Evolutionary conservation across 2,329 filamentous ascomycete genomes (phyloP), one percentile per base, ranked within the genome.

Genomic region (Thielaviopsis populi): DNA sequence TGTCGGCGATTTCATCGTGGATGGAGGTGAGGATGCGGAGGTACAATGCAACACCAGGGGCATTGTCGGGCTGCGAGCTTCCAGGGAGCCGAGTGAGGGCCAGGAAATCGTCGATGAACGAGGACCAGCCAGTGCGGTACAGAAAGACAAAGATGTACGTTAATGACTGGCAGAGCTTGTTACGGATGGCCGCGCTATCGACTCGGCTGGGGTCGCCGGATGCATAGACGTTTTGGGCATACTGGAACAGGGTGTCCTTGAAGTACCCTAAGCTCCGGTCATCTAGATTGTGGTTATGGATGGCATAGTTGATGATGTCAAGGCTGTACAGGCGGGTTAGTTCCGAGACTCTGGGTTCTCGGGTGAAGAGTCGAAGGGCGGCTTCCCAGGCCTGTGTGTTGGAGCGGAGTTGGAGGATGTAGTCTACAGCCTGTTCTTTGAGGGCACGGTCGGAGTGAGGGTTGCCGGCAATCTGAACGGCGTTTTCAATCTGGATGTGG

Each of bases 1-100:
- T 85, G 75, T 99, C 94, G 68, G 92, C 94, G 70, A 99, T 96
- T 74, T 99, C 94, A 70, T 99, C 94, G 71, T 99, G 94, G 58
- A 99, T 86, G 41, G 91, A 94, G 68, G 86, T 83, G 58, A 97
- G 80, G 68, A 96, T 84, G 61, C 92, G 87, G 63, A 99, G 81
- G 75, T 96, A 97, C 69, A 99, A 83, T 41, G 91, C 78, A 59
- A 94, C 88, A 2, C 89, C 92, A 1, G 81, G 73, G 43, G 84
- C 75, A 71, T 95, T 96, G 71, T 90, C 84, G 68, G 79, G 81
- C 53, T 75, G 74, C 60, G 79, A 77, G 68, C 82, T 83, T 67
- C 83, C 80, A 27, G 81, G 77, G 33, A 80, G 75, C 66, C 81
- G 82, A 6, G 91, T 90, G 68, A 99, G 75, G 65, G 81, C 80